Evolutionary conservation across 257 asterid species (phyloP), one percentile per base, ranked within the genome.

Genomic region (Penstemon barbatus): DNA sequence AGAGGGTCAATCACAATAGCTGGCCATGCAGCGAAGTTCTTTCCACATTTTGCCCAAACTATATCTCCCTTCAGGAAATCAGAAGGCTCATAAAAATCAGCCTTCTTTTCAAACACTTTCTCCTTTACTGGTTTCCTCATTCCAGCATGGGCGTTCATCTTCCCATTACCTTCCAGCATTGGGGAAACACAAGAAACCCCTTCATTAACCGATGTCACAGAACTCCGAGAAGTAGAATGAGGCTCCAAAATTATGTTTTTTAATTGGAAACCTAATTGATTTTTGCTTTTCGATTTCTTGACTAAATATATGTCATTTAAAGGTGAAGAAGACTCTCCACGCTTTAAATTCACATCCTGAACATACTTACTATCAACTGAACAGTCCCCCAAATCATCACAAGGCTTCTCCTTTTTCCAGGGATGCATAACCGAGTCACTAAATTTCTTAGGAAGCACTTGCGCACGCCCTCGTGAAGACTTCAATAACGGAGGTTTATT

Each of bases 41-140:
- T 94, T 60, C 98, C 98, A 67, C 96, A 91, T 68, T 84, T 94
- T 4, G 98, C 99, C 99, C 99, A 94, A 55, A 91, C 96, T 39
- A 84, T 69, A 65, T 94, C 99, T 4, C 88, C 96, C 77, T 11
- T 53, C 46, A 69, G 83, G 72, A 94, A 94, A 62, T 91, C 91
- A 48, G 76, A 75, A 3, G 87, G 96, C 72, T 69, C 72, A 56
- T 75, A 94, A 69, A 79, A 86, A 63, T 83, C 87, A 15, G 73
- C 84, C 70, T 82, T 81, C 80, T 78, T 84, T 52, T 53, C 76
- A 51, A 36, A 74, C 63, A 66, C 78, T 68, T 79, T 82, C 78
- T 77, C 80, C 84, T 74, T 80, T 48, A 4, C 65, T 7, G 46
- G 38, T 53, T 82, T 82, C 62, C 63, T 70, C 41, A 36, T 62